phyloP scores from a whole-genome alignment of 2,329 filamentous ascomycete genomes.

The Colletotrichum coccodes region DNA sequence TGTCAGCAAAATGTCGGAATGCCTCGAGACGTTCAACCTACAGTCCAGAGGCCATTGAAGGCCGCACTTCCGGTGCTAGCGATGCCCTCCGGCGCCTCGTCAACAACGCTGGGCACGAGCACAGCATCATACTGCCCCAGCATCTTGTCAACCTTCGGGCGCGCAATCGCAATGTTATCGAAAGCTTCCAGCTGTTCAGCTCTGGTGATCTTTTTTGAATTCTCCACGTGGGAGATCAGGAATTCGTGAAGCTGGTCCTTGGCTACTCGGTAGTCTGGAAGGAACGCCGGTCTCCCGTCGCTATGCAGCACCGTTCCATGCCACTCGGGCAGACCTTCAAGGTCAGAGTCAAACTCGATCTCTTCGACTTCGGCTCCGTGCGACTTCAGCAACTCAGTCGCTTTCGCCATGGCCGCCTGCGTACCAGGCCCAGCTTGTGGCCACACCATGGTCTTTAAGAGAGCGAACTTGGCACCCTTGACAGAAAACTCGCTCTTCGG shows the following conservation, averaged over 20 bases:
- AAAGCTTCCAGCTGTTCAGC: slow-evolving; percentile 62
- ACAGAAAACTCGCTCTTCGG: slow-evolving; percentile 45
- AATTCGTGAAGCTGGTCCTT: slow-evolving; percentile 57
- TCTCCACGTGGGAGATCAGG: slow-evolving; percentile 63
- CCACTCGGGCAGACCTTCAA: slow-evolving; percentile 61
- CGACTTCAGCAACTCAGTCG: slow-evolving; percentile 47
- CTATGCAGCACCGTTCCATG: slow-evolving; percentile 59
- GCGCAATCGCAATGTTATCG: slow-evolving; percentile 58
- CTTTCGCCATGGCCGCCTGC: slow-evolving; percentile 51
- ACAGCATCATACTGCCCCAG: slow-evolving; percentile 60
- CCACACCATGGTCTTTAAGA: slow-evolving; percentile 65
- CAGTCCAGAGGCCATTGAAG: slow-evolving; percentile 64
- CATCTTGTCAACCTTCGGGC: slow-evolving; percentile 62
- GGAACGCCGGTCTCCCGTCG: slow-evolving; percentile 64
- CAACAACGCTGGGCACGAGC: slow-evolving; percentile 65
- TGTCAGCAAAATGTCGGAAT: slow-evolving; percentile 24
- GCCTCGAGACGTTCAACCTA: slow-evolving; percentile 44
- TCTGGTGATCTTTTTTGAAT: slow-evolving; percentile 51
- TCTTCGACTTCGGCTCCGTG: slow-evolving; percentile 67
- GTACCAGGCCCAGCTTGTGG: slow-evolving; percentile 56
- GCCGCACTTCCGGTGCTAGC: slow-evolving; percentile 64
- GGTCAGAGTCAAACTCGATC: slow-evolving; percentile 60
- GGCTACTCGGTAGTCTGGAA: slow-evolving; percentile 60
- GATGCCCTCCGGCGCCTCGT: slow-evolving; percentile 64
- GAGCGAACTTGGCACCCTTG: slow-evolving; percentile 61